Base-by-base conservation (phyloP, 768 basidiomycete species). In the Boletus reticuloceps region DNA sequence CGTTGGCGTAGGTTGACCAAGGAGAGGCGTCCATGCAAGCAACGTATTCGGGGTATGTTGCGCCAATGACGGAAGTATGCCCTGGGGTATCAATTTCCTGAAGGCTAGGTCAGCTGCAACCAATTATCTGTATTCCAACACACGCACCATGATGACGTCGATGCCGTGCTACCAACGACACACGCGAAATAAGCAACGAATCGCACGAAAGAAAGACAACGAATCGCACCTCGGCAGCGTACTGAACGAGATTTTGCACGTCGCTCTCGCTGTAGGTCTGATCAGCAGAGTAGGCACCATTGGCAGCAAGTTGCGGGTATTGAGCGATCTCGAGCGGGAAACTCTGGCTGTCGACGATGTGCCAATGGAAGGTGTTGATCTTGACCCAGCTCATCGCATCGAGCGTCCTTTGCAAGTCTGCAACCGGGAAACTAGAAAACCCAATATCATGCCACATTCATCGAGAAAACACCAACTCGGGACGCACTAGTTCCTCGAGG, bases 1-100 rank as follows among this genome's bases (percentile, higher is more conserved):
- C 86, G 59, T 74, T 78, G 7, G 88, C 88, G 53, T 82, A 89
- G 6, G 67, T 72, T 0, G 72, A 17, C 86, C 88, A 88, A 0
- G 86, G 87, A 2, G 75, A 69, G 3, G 75, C 77, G 16, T 78
- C 67, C 16, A 73, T 66, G 61, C 92, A 93, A 1, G 90, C 91
- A 38, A 94, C 69, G 53, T 83, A 81, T 31, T 92, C 87, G 0
- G 92, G 91, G 64, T 89, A 81, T 0, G 87, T 77, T 9, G 73
- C 60, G 3, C 77, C 78, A 38, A 94, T 86, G 31, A 77, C 71
- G 1, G 86, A 76, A 3, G 90, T 90, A 69, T 94, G 93, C 0
- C 91, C 92, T 1, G 92, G 92, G 3, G 82, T 88, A 65, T 93
- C 93, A 49, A 94, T 81, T 75, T 93, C 91, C 82, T 85, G 51